Evolutionary conservation across 1,139 yeast species (phyloP).

Genomic region (Meyerozyma sp.): DNA sequence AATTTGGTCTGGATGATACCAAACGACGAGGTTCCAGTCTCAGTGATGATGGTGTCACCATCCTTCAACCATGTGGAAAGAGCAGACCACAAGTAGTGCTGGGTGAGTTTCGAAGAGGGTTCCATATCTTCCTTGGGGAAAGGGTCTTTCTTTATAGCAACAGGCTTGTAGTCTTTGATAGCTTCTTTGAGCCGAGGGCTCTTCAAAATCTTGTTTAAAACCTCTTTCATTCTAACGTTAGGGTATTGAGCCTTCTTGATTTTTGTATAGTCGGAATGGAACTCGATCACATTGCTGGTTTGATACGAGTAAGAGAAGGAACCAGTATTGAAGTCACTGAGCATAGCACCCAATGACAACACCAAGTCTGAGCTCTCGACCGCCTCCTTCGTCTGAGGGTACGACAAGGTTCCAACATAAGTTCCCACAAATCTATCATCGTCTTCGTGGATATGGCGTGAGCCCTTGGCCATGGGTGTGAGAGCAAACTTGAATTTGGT

Average conservation of each 20-base stretch:
- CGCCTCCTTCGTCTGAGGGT: constrained; percentile 24
- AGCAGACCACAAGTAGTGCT: constrained; percentile 33
- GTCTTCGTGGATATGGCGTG: constrained; percentile 21
- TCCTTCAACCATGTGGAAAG: constrained; percentile 28
- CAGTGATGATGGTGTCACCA: constrained; percentile 33
- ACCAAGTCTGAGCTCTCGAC: constrained; percentile 29
- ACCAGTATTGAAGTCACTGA: constrained; percentile 38
- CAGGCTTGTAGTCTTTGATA: constrained; percentile 13
- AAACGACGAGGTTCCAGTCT: constrained; percentile 40
- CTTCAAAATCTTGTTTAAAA: constrained; percentile 15
- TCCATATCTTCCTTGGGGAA: constrained; percentile 8
- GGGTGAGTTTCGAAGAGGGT: constrained; percentile 17
- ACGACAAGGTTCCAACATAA: constrained; percentile 29
- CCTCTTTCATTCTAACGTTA: constrained; percentile 33
- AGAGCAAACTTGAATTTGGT: constrained; percentile 26
- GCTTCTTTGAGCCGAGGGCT: constrained; percentile 11
- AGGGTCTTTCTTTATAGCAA: constrained; percentile 12
- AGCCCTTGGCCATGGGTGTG: constrained; percentile 33
- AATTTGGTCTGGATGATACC: constrained; percentile 34
- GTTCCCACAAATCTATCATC: constrained; percentile 25
- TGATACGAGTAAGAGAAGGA: constrained; percentile 33
- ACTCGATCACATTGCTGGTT: constrained; percentile 33
- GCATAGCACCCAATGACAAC: constrained; percentile 30
- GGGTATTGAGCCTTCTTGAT: constrained; percentile 30
- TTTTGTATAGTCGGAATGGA: constrained; percentile 36